Conservation (phyloP, 2,329 filamentous ascomycete genomes). For the Colletotrichum gloeosporioides region DNA sequence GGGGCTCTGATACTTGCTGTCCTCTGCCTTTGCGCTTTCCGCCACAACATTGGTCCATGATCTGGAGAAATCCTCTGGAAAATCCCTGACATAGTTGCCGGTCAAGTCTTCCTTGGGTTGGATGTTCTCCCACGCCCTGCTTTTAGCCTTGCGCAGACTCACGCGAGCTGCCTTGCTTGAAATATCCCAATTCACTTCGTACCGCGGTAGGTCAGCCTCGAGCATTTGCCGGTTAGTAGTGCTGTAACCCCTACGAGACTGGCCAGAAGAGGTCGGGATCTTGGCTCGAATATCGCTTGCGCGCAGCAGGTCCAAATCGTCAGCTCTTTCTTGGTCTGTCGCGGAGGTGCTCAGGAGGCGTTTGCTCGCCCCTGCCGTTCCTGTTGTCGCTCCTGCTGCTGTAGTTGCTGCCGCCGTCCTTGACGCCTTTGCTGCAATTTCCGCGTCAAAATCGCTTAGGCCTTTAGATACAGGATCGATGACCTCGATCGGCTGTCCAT, state of each 20-base stretch:
- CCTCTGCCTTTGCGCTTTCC: slow-evolving; percentile 12
- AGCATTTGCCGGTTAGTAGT: slow-evolving; percentile 15
- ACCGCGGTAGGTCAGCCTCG: slow-evolving; percentile 11
- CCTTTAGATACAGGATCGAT: slow-evolving; percentile 38
- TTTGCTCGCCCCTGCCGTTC: not conserved
- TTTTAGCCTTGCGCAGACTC: slow-evolving; percentile 15
- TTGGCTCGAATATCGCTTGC: slow-evolving; percentile 26
- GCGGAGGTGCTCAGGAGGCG: not conserved
- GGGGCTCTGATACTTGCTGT: not conserved
- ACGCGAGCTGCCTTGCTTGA: slow-evolving; percentile 15
- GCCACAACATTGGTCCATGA: slow-evolving; percentile 41
- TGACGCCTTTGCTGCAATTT: slow-evolving; percentile 38
- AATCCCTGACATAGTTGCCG: slow-evolving; percentile 56
- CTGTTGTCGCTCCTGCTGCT: not conserved
- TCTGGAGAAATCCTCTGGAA: slow-evolving; percentile 54
- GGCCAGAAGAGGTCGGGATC: slow-evolving; percentile 12
- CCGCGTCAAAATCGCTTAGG: slow-evolving; percentile 43
- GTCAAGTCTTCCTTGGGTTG: slow-evolving; percentile 34
- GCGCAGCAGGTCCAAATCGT: slow-evolving; percentile 28
- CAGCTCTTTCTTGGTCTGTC: slow-evolving; percentile 22
- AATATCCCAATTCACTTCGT: slow-evolving; percentile 16
- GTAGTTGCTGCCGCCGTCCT: not conserved
- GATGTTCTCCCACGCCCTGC: slow-evolving; percentile 17
- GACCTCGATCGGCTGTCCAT: slow-evolving; percentile 31
- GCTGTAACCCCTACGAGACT: slow-evolving; percentile 16